Conservation (phyloP, 257 asterid genomes). For the Fraxinus excelsior region DNA sequence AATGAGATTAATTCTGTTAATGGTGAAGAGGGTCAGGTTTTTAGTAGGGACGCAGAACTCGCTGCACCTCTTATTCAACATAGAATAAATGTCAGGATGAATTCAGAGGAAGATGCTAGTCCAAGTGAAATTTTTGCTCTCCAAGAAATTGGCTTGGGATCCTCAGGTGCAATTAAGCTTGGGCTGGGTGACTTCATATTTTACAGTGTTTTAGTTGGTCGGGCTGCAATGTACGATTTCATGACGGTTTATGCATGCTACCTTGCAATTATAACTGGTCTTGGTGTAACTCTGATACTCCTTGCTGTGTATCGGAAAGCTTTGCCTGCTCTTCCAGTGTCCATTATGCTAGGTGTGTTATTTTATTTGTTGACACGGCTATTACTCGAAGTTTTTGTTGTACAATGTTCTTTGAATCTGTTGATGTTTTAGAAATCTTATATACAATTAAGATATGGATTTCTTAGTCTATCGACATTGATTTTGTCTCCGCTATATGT, state of each 20-base stretch:
- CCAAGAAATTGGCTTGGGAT: slow-evolving; percentile 91
- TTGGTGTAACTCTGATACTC: slow-evolving; percentile 79
- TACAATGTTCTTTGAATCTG: slow-evolving; percentile 80
- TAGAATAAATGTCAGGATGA: slow-evolving; percentile 49
- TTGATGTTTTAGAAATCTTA: slow-evolving; percentile 71
- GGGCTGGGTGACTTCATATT: slow-evolving; percentile 94
- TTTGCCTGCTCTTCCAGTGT: slow-evolving; percentile 95
- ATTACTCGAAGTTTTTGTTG: slow-evolving; percentile 79
- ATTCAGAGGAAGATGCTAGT: slow-evolving; percentile 36
- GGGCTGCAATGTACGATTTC: slow-evolving; percentile 96
- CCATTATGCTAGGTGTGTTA: slow-evolving; percentile 78
- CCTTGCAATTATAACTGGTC: slow-evolving; percentile 94
- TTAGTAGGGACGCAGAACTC: slow-evolving; percentile 53
- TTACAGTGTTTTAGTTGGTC: slow-evolving; percentile 88
- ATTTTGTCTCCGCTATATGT: not conserved
- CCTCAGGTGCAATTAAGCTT: slow-evolving; percentile 92
- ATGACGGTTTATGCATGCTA: slow-evolving; percentile 96
- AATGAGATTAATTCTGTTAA: slow-evolving; percentile 42
- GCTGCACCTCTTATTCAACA: slow-evolving; percentile 72
- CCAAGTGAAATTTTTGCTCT: slow-evolving; percentile 51
- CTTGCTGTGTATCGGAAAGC: slow-evolving; percentile 90
- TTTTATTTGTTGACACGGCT: slow-evolving; percentile 80
- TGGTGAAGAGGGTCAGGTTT: slow-evolving; percentile 50
- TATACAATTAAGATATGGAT: slow-evolving; percentile 6
- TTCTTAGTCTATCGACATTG: slow-evolving; percentile 5